phyloP scores from a whole-genome alignment of 148 eudicot species.

The Chenopodium berlandieri region DNA sequence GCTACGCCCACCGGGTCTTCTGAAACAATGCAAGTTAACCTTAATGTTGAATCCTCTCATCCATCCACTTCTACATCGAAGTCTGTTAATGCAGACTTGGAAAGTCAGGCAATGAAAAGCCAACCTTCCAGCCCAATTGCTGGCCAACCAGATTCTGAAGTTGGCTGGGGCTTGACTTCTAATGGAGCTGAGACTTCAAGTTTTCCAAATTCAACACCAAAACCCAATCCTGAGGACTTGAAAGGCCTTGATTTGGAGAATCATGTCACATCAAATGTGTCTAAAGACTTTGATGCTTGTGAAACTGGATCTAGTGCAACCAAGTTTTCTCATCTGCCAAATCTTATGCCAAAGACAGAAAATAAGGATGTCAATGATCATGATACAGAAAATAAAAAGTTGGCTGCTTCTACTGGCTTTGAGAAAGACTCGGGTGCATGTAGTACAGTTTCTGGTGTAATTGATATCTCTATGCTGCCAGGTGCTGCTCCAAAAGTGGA shows the following conservation, averaged over 20 bases:
- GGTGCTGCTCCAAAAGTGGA: conserved; percentile 20
- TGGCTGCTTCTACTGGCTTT: conserved; percentile 17
- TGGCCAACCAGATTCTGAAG: conserved; percentile 23
- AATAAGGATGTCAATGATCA: conserved; percentile 13
- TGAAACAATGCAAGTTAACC: conserved; percentile 32
- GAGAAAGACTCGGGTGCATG: conserved; percentile 19
- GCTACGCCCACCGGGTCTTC: conserved; percentile 36
- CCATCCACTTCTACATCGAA: conserved; percentile 40
- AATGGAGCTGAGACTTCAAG: conserved; percentile 20
- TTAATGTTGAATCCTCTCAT: conserved; percentile 30
- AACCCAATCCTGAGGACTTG: conserved; percentile 22
- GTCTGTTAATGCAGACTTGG: conserved; percentile 22
- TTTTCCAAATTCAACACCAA: conserved; percentile 24
- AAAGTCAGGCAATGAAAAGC: conserved; percentile 19
- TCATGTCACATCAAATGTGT: conserved; percentile 12
- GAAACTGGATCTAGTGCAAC: conserved; percentile 16
- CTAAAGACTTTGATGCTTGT: conserved; percentile 10
- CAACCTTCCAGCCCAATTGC: conserved; percentile 19
- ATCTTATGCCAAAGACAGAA: neutral
- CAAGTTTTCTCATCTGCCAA: conserved; percentile 15
- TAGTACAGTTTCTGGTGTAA: conserved; percentile 10
- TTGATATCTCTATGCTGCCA: conserved; percentile 22
- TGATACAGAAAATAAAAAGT: conserved; percentile 15
- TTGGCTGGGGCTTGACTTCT: conserved; percentile 16
- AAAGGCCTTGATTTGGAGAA: conserved; percentile 16